A percentile compares a stretch with the other conserved stretches of the same genome.
Conservation (phyloP, 148 eudicot genomes). For the Heliamphora exappendiculata region DNA sequence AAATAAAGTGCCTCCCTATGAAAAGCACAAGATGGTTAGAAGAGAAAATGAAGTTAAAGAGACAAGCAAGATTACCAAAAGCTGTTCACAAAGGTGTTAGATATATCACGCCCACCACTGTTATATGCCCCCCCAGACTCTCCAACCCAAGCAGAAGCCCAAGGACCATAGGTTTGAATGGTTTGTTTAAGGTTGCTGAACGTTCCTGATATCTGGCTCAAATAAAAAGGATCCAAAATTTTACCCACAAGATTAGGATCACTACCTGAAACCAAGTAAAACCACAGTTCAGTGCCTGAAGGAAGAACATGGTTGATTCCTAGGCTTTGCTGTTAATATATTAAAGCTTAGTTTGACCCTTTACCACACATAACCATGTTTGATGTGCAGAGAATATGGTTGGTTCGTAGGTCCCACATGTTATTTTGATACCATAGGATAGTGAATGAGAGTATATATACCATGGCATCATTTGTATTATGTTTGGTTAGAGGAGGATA, state of each 20-base stretch:
- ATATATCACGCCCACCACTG: slow-evolving; percentile 70
- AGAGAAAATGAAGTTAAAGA: background rate
- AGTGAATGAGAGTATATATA: no score
- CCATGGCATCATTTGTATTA: no score
- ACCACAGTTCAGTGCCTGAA: background rate
- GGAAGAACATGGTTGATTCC: background rate
- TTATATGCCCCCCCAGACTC: slow-evolving; percentile 95
- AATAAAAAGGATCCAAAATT: slow-evolving; percentile 56
- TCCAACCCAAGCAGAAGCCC: slow-evolving; percentile 96
- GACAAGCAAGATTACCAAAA: slow-evolving; percentile 57
- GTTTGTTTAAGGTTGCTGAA: slow-evolving; percentile 41
- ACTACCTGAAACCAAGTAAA: slow-evolving; percentile 45
- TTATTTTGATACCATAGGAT: no score
- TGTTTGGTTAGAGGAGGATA: no score
- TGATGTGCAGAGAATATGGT: background rate
- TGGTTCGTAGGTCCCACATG: no score
- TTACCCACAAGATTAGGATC: slow-evolving; percentile 53
- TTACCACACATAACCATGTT: background rate
- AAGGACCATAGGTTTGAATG: slow-evolving; percentile 53
- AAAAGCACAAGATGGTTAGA: background rate
- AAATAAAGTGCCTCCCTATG: background rate
- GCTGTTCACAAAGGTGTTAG: slow-evolving; percentile 69
- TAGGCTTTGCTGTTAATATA: background rate
- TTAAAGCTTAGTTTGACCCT: background rate
- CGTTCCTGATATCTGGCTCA: slow-evolving; percentile 39